Percentiles rank a stretch among this genome's conserved stretches.
These are phyloP conservation scores for Penicillium bovifimosum DNA, from an alignment of 495 filamentous ascomycete genomes.

Conservation along the genomic window DNA sequence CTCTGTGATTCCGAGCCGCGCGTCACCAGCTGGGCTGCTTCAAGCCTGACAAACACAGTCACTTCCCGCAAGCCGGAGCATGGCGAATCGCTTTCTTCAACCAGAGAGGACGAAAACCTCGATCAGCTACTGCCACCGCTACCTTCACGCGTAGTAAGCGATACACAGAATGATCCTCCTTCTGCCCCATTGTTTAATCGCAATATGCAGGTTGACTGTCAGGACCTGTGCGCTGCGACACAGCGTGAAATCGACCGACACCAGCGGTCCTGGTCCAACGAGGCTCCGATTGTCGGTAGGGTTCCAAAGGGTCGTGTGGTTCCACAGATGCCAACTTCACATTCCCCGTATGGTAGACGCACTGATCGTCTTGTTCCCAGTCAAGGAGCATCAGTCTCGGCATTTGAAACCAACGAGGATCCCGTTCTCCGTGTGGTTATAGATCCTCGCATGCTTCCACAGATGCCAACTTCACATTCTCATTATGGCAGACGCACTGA, in stretches of 20 bases:
- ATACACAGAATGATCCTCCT: constrained; percentile 6
- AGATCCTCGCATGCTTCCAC: too few relatives aligned
- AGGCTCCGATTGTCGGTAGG: constrained; percentile 28
- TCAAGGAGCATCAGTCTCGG: too few relatives aligned
- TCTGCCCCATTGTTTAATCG: too few relatives aligned
- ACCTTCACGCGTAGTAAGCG: constrained; percentile 1
- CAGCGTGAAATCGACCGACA: constrained; percentile 51
- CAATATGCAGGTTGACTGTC: too few relatives aligned
- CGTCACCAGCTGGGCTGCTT: constrained; percentile 74
- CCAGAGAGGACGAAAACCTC: constrained; percentile 55
- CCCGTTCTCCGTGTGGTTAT: too few relatives aligned
- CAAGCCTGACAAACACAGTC: constrained; percentile 47
- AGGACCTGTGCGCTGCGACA: constrained; percentile 70
- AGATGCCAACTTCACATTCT: too few relatives aligned
- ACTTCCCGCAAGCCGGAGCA: constrained; percentile 35
- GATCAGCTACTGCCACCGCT: constrained; percentile 29
- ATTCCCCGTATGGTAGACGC: too few relatives aligned
- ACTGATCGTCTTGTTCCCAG: too few relatives aligned
- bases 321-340: constrained; percentile 29
- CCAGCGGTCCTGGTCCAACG: constrained; percentile 21
- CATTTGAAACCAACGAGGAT: too few relatives aligned
- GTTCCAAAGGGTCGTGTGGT: constrained; percentile 30
- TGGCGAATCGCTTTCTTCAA: constrained; percentile 57
- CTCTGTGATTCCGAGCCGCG: constrained; percentile 55
- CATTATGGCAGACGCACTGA: too few relatives aligned